phyloP scores from a whole-genome alignment of 2,329 filamentous ascomycete species.

The Fusarium veterinarium region DNA sequence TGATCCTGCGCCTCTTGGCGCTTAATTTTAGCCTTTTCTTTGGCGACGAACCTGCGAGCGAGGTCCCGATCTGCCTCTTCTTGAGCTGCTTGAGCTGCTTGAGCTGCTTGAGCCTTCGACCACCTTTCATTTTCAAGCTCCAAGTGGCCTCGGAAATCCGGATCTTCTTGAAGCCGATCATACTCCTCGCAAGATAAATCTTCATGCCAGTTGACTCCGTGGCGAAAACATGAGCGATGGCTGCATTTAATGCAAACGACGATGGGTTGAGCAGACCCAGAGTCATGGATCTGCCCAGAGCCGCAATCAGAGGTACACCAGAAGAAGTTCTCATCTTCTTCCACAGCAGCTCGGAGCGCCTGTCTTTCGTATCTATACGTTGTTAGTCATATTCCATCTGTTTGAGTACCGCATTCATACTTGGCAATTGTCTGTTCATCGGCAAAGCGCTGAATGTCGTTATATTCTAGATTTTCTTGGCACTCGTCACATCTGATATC shows the following conservation, averaged over 20 bases:
- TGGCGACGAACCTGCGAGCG: conserved; percentile 47
- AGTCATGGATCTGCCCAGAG: conserved; percentile 63
- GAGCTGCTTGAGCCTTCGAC: conserved; percentile 56
- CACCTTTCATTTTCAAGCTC: conserved; percentile 51
- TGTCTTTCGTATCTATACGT: conserved; percentile 56
- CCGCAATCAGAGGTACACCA: conserved; percentile 66
- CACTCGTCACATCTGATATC: conserved; percentile 66
- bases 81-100: conserved; percentile 60
- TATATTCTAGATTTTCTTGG: conserved; percentile 53
- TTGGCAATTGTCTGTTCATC: conserved; percentile 56
- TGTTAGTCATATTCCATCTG: conserved; percentile 2
- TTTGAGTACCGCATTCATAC: conserved; percentile 42
- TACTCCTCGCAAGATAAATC: conserved; percentile 57
- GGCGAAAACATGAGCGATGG: conserved; percentile 57
- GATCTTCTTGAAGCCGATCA: conserved; percentile 52
- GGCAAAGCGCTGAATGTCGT: conserved; percentile 59
- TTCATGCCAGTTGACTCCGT: conserved; percentile 56
- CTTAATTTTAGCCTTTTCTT: conserved; percentile 34
- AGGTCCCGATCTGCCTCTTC: conserved; percentile 57
- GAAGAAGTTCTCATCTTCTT: conserved; percentile 58
- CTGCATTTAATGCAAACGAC: conserved; percentile 55
- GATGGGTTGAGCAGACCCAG: conserved; percentile 53
- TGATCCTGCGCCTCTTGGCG: neutral
- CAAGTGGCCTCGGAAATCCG: conserved; percentile 52
- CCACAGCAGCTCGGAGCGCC: conserved; percentile 56